Evolutionary conservation across 805 yeast species (phyloP).

Genomic region (Scheffersomyces stipitis): DNA sequence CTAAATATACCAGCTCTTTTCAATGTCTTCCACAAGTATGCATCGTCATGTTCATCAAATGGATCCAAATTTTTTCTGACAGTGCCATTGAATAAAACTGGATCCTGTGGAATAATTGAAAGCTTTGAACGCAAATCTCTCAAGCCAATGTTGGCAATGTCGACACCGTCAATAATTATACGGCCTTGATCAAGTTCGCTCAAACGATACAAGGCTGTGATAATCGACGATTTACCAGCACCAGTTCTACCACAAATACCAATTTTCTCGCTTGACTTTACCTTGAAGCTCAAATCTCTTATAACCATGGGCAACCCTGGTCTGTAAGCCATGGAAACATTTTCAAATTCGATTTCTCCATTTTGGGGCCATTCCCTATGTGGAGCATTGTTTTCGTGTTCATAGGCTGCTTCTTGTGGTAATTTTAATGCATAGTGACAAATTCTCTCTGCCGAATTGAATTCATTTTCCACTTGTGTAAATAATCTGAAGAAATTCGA

Average conservation of each 20-base stretch:
- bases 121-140: slow-evolving; percentile 11
- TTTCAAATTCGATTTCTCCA: slow-evolving; percentile 9
- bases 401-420: slow-evolving; percentile 65
- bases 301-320: slow-evolving; percentile 14
- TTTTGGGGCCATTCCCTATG: slow-evolving; percentile 49
- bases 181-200: slow-evolving; percentile 12
- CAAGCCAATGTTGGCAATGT: slow-evolving; percentile 11
- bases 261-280: slow-evolving; percentile 11
- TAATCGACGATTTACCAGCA: slow-evolving; percentile 20
- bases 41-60: slow-evolving; percentile 11
- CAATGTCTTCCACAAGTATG: slow-evolving; percentile 13
- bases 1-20: slow-evolving; percentile 6
- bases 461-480: slow-evolving; percentile 72
- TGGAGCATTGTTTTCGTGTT: slow-evolving; percentile 46
- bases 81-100: slow-evolving; percentile 16
- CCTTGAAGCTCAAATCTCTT: slow-evolving; percentile 7
- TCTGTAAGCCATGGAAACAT: slow-evolving; percentile 36
- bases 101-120: slow-evolving; percentile 21
- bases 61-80: slow-evolving; percentile 19
- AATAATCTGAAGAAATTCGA: slow-evolving; percentile 60
- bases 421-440: slow-evolving; percentile 62
- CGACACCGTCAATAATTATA: slow-evolving; percentile 16
- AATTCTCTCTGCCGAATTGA: slow-evolving; percentile 76
- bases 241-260: slow-evolving; percentile 23
- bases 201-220: slow-evolving; percentile 15